Evolutionary conservation across 495 filamentous ascomycete genomes (phyloP), one percentile per base, ranked within the genome.

Genomic region (Jackrogersella minutella): DNA sequence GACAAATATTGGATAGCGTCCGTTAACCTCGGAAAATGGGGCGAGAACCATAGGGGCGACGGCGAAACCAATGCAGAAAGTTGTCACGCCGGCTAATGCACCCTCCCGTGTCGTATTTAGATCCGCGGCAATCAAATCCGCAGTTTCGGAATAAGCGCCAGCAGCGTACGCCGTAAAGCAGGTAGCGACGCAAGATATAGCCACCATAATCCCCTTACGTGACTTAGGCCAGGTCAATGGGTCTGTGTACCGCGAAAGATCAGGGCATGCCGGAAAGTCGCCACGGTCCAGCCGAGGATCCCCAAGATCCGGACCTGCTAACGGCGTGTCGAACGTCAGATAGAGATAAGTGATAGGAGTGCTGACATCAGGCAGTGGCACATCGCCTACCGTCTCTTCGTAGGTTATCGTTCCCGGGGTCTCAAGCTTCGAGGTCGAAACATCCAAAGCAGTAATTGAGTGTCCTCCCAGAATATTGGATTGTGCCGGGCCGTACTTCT

Each of bases 11-110:
- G 92, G 91, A 60, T 89, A 85, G 5, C 93, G 85, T 0, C 93
- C 93, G 69, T 91, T 88, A 67, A 97, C 87, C 79, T 97, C 94
- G 1, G 90, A 93, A 63, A 98, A 90, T 0, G 94, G 94, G 0
- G 93, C 94, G 0, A 97, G 82, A 8, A 93, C 80, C 92, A 98
- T 97, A 0, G 94, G 94, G 0, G 93, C 91, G 40, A 93, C 70
- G 0, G 82, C 92, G 70, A 98, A 97, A 7, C 94, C 94, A 26
- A 83, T 69, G 34, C 91, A 93, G 76, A 96, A 98, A 2, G 86
- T 82, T 0, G 93, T 95, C 44, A 97, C 90, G 10, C 91, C 91
- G n/a, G 89, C 79, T 13, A 91, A 79, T 30, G 89, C 85, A 17
- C 90, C 87, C 9, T 90, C 82, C 16, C 79, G 74, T 40, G 87